phyloP scores from a whole-genome alignment of 2,329 filamentous ascomycete species.

The Hypoxylon sp. region DNA sequence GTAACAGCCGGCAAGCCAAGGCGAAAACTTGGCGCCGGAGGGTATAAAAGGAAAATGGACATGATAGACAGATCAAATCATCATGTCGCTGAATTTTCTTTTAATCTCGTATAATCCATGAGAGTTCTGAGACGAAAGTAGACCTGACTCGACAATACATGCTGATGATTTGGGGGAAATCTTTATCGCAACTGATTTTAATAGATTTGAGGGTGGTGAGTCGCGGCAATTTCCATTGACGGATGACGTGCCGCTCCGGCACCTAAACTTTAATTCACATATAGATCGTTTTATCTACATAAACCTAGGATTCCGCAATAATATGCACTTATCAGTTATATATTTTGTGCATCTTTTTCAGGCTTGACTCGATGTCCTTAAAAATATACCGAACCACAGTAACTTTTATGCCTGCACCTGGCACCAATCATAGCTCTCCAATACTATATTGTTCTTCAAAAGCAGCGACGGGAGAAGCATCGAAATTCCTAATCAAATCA shows the following conservation, averaged over 20 bases:
- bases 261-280: background rate
- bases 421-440: slow-evolving; percentile 42
- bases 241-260: background rate
- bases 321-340: background rate
- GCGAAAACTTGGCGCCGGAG: slow-evolving; percentile 50
- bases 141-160: background rate
- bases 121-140: background rate
- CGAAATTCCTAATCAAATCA: slow-evolving; percentile 56
- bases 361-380: too few species aligned
- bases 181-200: slow-evolving; percentile 19
- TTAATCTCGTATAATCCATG: slow-evolving; percentile 27
- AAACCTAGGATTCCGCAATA: background rate
- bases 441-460: slow-evolving; percentile 18
- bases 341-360: too few species aligned
- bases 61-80: slow-evolving; percentile 50
- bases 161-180: slow-evolving; percentile 2
- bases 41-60: slow-evolving; percentile 48
- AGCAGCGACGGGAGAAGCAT: slow-evolving; percentile 46
- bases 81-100: slow-evolving; percentile 39
- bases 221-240: slow-evolving; percentile 24
- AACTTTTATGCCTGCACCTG: background rate
- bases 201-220: slow-evolving; percentile 18
- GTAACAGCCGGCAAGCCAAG: slow-evolving; percentile 51
- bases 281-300: background rate
- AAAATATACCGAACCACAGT: background rate